Conservation (phyloP, 2,329 filamentous ascomycete genomes). For the Monosporascus sp. region DNA sequence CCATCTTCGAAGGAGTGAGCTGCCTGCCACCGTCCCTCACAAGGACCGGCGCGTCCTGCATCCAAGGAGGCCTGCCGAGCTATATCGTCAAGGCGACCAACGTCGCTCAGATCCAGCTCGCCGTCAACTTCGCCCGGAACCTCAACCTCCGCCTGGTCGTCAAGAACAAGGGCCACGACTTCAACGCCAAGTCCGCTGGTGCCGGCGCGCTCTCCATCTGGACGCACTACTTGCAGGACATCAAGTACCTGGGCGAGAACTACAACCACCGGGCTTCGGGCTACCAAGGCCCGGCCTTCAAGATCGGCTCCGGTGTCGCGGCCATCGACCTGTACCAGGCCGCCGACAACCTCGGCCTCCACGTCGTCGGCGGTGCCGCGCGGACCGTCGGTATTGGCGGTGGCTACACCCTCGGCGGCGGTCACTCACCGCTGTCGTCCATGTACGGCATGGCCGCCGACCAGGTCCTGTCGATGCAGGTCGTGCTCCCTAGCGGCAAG, state of each 20-base stretch:
- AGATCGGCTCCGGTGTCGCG: conserved; percentile 50
- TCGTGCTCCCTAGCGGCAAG: conserved; percentile 39
- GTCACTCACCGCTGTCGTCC: conserved; percentile 44
- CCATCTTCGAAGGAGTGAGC: conserved; percentile 26
- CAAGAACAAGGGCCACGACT: conserved; percentile 49
- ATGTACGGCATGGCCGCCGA: conserved; percentile 43
- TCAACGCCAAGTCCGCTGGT: conserved; percentile 33
- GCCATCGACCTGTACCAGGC: conserved; percentile 46
- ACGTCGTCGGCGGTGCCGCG: conserved; percentile 45
- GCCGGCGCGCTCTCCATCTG: conserved; percentile 30
- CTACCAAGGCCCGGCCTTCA: conserved; percentile 41
- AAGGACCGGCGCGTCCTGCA: conserved; percentile 25
- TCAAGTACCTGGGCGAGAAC: conserved; percentile 20
- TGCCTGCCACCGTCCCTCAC: conserved; percentile 19
- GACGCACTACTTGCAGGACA: conserved; percentile 28
- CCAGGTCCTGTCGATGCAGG: conserved; percentile 42
- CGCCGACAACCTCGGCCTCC: conserved; percentile 38
- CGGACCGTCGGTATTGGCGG: conserved; percentile 47
- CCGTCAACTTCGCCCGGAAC: conserved; percentile 39
- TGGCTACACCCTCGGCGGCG: conserved; percentile 41
- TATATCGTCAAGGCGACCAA: conserved; percentile 37
- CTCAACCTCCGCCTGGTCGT: conserved; percentile 43
- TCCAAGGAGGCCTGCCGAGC: conserved; percentile 33
- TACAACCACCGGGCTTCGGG: conserved; percentile 21
- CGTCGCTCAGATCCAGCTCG: conserved; percentile 39